These are phyloP conservation scores for Lachnellula cervina DNA, from an alignment of 2,329 filamentous ascomycete genomes.

Conservation along the genomic window DNA sequence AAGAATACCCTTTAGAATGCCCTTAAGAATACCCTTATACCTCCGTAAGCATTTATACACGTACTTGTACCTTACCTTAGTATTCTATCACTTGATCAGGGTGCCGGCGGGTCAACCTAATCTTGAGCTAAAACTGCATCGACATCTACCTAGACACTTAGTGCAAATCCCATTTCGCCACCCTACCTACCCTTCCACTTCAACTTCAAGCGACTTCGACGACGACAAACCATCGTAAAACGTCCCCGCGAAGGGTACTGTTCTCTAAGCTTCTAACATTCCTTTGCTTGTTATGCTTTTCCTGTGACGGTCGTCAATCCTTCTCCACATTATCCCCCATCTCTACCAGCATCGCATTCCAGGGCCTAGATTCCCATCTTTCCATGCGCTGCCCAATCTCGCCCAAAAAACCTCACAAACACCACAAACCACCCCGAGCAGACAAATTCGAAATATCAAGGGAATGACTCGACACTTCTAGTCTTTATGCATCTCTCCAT, in stretches of 20 bases:
- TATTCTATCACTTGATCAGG: no score
- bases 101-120: no score
- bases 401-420: not conserved
- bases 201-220: not conserved
- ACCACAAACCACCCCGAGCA: not conserved
- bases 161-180: not conserved
- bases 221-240: not conserved
- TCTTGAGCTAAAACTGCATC: not conserved
- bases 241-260: not conserved
- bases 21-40: no score
- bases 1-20: no score
- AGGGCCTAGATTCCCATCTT: no score
- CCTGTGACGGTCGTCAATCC: no score
- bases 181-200: not conserved
- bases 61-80: no score
- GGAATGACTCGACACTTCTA: not conserved
- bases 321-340: no score
- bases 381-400: not conserved
- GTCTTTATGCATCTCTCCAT: not conserved
- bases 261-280: no score
- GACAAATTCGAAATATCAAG: not conserved
- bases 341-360: no score
- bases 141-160: not conserved
- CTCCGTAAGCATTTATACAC: no score
- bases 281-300: no score